Conservation (phyloP, 305 asterid genomes). For the Solanum chacoense region DNA sequence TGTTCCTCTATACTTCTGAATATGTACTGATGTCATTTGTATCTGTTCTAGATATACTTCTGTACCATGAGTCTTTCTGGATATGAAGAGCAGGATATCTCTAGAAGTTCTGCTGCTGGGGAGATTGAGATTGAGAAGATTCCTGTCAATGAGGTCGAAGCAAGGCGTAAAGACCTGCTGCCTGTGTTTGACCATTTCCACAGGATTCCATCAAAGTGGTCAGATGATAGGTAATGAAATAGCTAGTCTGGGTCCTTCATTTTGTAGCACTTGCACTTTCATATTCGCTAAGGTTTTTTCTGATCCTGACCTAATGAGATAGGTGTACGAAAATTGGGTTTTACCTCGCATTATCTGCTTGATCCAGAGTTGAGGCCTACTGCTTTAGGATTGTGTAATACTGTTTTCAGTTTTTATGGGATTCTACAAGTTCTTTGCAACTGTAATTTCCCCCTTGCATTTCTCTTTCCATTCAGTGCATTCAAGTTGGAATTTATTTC, state of each 20-base stretch:
- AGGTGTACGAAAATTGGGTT: neutral
- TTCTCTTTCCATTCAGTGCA: neutral
- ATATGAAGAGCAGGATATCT: slow-evolving; percentile 15
- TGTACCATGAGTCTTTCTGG: slow-evolving; percentile 48
- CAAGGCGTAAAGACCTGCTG: slow-evolving; percentile 61
- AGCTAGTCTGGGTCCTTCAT: neutral
- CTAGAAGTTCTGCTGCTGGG: slow-evolving; percentile 30
- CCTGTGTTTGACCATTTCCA: slow-evolving; percentile 81
- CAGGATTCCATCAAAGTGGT: slow-evolving; percentile 21
- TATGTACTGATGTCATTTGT: slow-evolving; percentile 6
- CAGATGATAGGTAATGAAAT: slow-evolving; percentile 20
- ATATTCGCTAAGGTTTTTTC: neutral
- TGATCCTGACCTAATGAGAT: neutral
- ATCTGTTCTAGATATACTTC: slow-evolving; percentile 51
- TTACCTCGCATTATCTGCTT: neutral
- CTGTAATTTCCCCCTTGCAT: neutral
- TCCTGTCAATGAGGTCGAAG: slow-evolving; percentile 65
- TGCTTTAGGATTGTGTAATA: neutral
- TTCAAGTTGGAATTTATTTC: neutral
- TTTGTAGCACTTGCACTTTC: neutral
- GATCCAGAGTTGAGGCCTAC: neutral
- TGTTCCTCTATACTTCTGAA: slow-evolving; percentile 1
- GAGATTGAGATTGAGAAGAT: slow-evolving; percentile 74
- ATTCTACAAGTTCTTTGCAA: neutral
- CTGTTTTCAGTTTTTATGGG: neutral